Evolutionary conservation across 73 alveolate genomes (phyloP), one percentile per base, ranked within the genome.

Genomic region (Loxodes magnus): DNA sequence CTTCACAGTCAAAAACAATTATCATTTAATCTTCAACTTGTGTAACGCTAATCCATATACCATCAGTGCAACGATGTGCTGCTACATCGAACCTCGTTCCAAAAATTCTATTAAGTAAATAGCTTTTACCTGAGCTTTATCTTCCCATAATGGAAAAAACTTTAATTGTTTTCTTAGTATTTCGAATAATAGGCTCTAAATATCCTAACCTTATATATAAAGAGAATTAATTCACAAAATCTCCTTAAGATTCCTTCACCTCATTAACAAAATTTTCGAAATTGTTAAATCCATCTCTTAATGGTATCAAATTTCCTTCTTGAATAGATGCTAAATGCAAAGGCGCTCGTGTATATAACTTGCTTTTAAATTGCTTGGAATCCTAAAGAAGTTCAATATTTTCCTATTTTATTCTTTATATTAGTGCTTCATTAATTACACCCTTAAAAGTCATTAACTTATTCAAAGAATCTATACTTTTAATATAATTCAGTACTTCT

Each of bases 41-140:
- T 0, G 53, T 65, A 0, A 77, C 10, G 7, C 72, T 43, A 65
- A 50, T 56, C 87, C 92, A 77, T 10, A 77, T 76, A 2, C 92
- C 92, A 36, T 77, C 92, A 43, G 92, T 77, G 61, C 92, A 77
- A 33, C 92, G 43, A 4, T 71, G 41, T 2, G 92, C 70, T 10
- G 86, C 65, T 0, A 77, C 92, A 26, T 71, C 53, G 43, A 77
- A 77, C 35, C 83, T 39, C 35, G 86, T 72, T 9, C 92, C 92
- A 41, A 77, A 71, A 6, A 77, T 10, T 74, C 86, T 63, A 30
- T 72, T 77, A 29, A 77, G 23, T 9, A 73, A 50, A 65, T 65
- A 74, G 36, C 86, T 72, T 49, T 77, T 77, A 12, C 92, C 92
- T 15, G 77, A 54, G 19, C 74, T 52, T 33, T 77, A 51, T 28